Percentiles rank a stretch among this genome's conserved stretches.
phyloP scores from a whole-genome alignment of 768 basidiomycete genomes.

The Auricularia sp. region DNA sequence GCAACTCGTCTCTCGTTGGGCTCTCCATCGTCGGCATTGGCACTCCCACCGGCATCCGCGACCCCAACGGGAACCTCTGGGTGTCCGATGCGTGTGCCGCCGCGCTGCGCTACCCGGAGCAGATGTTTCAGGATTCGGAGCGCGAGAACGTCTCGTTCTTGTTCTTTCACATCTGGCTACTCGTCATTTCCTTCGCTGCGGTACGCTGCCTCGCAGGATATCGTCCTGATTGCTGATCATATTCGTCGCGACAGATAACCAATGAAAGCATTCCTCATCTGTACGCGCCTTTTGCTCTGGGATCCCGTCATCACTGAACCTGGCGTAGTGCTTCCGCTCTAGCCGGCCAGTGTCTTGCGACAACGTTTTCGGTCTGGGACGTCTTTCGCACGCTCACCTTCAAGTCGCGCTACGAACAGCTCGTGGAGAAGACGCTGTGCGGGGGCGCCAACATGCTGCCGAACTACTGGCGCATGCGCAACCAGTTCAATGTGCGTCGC shows the following conservation, averaged over 20 bases:
- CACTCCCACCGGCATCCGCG: not conserved
- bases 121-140: not conserved
- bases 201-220: not conserved
- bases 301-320: not conserved
- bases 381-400: conserved; percentile 25
- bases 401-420: conserved; percentile 21
- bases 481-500: conserved; percentile 27
- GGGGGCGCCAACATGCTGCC: conserved; percentile 30
- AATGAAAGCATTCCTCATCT: not conserved
- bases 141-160: not conserved
- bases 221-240: no score
- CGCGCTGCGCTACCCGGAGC: not conserved
- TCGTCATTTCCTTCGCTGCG: not conserved
- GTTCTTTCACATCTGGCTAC: not conserved
- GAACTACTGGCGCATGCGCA: conserved; percentile 33
- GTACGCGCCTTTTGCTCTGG: not conserved
- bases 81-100: not conserved
- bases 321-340: conserved; percentile 27
- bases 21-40: not conserved
- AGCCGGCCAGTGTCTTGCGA: conserved; percentile 35
- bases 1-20: not conserved
- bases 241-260: not conserved
- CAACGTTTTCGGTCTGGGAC: conserved; percentile 38
- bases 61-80: not conserved
- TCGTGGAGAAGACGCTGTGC: conserved; percentile 32